These are phyloP conservation scores for Phaeodactylum tricornutum DNA, from an alignment of 108 stramenopile species.

Conservation along the genomic window DNA sequence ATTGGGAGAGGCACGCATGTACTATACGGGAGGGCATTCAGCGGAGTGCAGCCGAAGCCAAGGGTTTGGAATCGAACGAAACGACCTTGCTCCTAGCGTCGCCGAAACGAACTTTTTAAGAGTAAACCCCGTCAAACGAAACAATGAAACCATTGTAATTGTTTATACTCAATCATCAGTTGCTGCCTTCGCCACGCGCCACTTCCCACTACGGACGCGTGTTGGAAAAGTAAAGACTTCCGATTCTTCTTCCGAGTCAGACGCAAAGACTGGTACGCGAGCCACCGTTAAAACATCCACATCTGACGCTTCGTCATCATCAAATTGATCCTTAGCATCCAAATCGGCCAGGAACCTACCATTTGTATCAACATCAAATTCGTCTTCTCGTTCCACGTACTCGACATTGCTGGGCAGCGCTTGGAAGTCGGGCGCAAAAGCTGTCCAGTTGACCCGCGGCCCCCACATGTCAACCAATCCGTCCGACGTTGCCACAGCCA, in stretches of 20 bases:
- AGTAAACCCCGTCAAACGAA: too few species aligned
- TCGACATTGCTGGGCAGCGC: constrained; percentile 63
- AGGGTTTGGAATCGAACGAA: too few species aligned
- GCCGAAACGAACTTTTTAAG: too few species aligned
- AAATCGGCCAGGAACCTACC: background rate
- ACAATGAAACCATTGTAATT: too few species aligned
- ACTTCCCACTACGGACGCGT: too few species aligned
- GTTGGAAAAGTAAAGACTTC: constrained; percentile 58
- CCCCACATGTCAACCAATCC: constrained; percentile 78
- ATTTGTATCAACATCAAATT: constrained; percentile 55
- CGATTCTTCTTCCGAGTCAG: constrained; percentile 63
- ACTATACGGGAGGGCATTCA: background rate
- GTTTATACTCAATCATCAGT: too few species aligned
- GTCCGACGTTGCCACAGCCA: constrained; percentile 72
- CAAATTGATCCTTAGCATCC: background rate
- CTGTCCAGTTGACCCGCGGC: constrained; percentile 59
- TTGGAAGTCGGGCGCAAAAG: constrained; percentile 82
- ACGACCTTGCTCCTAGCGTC: too few species aligned
- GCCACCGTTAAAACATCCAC: constrained; percentile 55
- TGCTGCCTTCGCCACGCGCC: too few species aligned
- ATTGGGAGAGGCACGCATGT: constrained; percentile 17
- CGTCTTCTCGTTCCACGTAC: constrained; percentile 68
- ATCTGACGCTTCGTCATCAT: constrained; percentile 27
- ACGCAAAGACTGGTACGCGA: constrained; percentile 50
- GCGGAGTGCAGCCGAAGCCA: background rate